A percentile compares a stretch with the other conserved stretches of the same genome.
Evolutionary conservation across 139 green algal species (phyloP).

Genomic region (Mychonastes homosphaera): DNA sequence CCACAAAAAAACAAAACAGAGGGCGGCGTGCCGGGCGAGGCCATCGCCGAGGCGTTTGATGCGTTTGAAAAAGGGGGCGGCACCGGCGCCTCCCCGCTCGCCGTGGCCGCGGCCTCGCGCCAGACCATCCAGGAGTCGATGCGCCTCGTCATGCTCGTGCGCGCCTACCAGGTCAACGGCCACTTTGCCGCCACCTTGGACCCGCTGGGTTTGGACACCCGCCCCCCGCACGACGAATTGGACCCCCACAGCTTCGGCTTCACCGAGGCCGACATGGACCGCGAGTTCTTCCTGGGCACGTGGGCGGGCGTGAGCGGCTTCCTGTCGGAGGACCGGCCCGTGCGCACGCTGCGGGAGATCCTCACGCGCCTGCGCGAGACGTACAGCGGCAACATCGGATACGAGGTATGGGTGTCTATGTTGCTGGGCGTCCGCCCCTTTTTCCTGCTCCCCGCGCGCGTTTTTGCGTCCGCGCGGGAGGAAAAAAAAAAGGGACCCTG

Average conservation of each 20-base stretch:
- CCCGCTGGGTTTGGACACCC: constrained; percentile 70
- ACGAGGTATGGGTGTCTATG: constrained; percentile 41
- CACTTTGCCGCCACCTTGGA: constrained; percentile 82
- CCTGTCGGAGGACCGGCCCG: constrained; percentile 71
- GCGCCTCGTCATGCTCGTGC: constrained; percentile 69
- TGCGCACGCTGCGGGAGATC: constrained; percentile 78
- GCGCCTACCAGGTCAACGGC: constrained; percentile 86
- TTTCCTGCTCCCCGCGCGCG: constrained; percentile 2
- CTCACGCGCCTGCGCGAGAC: constrained; percentile 71
- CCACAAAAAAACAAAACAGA: no score
- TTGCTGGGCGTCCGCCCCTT: neutral
- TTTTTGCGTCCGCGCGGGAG: no score
- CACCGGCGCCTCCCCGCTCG: constrained; percentile 41
- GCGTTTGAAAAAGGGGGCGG: constrained; percentile 63
- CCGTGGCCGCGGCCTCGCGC: constrained; percentile 62
- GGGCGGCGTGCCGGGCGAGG: constrained; percentile 61
- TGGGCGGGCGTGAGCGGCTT: constrained; percentile 86
- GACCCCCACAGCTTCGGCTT: constrained; percentile 89
- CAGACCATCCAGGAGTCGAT: constrained; percentile 92
- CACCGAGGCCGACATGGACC: constrained; percentile 83
- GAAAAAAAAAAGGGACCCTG: no score
- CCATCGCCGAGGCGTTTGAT: constrained; percentile 78
- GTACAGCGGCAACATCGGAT: constrained; percentile 87
- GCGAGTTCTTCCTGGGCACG: constrained; percentile 94
- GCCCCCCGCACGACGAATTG: constrained; percentile 48